Evolutionary conservation across 176 grass and related monocot species (phyloP), one percentile per base, ranked within the genome.

Genomic region (Otatea glauca): DNA sequence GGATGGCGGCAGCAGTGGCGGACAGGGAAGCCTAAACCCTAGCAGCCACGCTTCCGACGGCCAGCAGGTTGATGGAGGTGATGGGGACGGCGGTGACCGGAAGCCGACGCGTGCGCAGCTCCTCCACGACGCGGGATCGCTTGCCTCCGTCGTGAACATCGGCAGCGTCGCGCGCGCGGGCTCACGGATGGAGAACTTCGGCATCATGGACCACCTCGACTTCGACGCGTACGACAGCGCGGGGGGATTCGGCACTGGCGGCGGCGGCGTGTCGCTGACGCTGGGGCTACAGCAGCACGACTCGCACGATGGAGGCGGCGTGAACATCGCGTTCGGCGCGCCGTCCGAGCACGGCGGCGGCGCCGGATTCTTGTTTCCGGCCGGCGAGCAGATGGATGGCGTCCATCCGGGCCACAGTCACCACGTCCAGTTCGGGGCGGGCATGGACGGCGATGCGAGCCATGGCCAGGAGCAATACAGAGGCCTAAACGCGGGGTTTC

Each of bases 251-350:
- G 83, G 43, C 43, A 18, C 41, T 43, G 75, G 78, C 16, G 72
- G 65, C 14, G 88, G 85, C 21, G 80, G 87, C 59, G 94, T 97
- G 68, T 94, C 94, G 9, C 87, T 97, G 18, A 97, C 94, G 41
- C 87, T 97, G 49, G 94, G 94, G 48, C 84, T 97, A 65, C 92
- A 94, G 88, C 94, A 94, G 42, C 92, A 97, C 92, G 90, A 72
- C 38, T 53, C 89, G 29, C 84, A 69, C 83, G 65, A 37, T 82
- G 65, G 50, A 55, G 45, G 83, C 68, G 72, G 78, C 27, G 86
- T 88, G 84, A 93, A 87, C 88, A 73, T 93, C 91, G 41, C 92
- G 43, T 86, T 93, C 91, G 79, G 77, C 77, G 65, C 87, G 74
- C 84, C 65, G 56, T 25, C 86, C 50, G 23, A 50, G 2, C 75